Base-by-base conservation (phyloP, 2,329 filamentous ascomycete genomes). In the Venturia nashicola region DNA sequence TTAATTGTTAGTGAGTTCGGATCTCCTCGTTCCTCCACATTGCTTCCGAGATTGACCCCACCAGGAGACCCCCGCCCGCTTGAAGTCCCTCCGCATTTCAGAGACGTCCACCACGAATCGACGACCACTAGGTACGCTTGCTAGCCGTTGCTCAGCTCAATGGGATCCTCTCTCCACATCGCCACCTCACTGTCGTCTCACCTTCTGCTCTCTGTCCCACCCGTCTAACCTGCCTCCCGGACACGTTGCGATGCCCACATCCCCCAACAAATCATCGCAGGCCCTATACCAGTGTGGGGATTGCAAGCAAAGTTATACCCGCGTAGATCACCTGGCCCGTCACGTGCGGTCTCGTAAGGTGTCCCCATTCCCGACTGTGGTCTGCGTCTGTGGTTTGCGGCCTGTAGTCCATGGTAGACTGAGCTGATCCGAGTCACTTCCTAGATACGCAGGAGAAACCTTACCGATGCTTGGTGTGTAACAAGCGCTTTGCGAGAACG, bases 291-390 rank as follows among this genome's bases (percentile, higher is more conserved):
- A 79, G 68, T 83, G 80, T 68, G 78, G 78, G 65, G 78, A 78
- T 62, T 83, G 81, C 70, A 76, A 77, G 65, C 80, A 78, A 61
- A 78, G 75, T 62, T 83, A 82, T 70, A 78, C 77, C 12, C 75
- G 81, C 36, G 76, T 79, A 5, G 80, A 83, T 69, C 80, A 83
- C 70, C 73, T 83, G 32, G 78, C 76, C 62, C 77, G 80, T 59
- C 80, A 83, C 72, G 79, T 82, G 51, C 77, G 80, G 67, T 79
- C 80, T 66, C 80, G 75, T 77, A 68, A 64, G 71, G 11, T 5
- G 36, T 39, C 36, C 36, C 70, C 3, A 73, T 8, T 27, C 36
- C 9, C 11, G 27, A 40, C n/a, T 27, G 18, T 27, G 27, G 27
- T 27, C 27, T 27, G 27, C n/a, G n/a, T n/a, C 27, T 27, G 27